Base-by-base conservation (phyloP, 2,329 filamentous ascomycete species). In the Fusarium zealandicum region DNA sequence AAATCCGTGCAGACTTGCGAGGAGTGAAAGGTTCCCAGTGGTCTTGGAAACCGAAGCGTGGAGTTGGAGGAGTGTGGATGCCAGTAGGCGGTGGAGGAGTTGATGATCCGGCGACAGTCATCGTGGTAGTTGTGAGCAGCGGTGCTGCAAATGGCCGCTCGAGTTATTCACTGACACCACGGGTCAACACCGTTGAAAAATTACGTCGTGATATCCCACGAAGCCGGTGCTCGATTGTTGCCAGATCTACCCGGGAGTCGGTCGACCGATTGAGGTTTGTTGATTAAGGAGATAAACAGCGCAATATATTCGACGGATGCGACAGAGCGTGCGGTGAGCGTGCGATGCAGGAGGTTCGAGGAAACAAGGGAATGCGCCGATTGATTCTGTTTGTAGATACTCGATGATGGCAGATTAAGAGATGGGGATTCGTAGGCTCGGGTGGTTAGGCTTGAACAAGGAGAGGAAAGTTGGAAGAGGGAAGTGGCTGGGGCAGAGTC, bases 11-110 rank as follows among this genome's bases (percentile, higher is more conserved):
- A 4, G 86, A 89, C 67, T 89, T 88, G 71, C 88, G 83, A 48
- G 88, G 86, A 55, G 87, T 85, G 69, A 86, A 92, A 37, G 89
- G 89, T 68, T 90, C 83, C 79, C 87, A 92, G 59, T 79, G 75
- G 73, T 93, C 89, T 62, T 81, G 78, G 66, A 80, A 85, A 31
- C 89, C 89, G 68, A 86, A 82, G 54, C 82, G 82, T 40, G 90
- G 90, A 49, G 89, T 86, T 33, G 83, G 82, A 56, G 90, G 90
- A 41, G 87, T 90, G 70, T 79, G 84, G 57, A 89, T 75, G 59
- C 76, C 75, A 35, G 77, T 72, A 31, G 83, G 78, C 59, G 84
- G 85, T 43, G 87, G 83, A 61, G 88, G 87, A 36, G 88, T 90
- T 45, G 78, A 73, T 47, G 81, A 66, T 49, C 63, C 59, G 35